A percentile compares a stretch with the other conserved stretches of the same genome.
These are phyloP conservation scores for Serendipita indica DNA, from an alignment of 768 basidiomycete species.

Conservation along the genomic window DNA sequence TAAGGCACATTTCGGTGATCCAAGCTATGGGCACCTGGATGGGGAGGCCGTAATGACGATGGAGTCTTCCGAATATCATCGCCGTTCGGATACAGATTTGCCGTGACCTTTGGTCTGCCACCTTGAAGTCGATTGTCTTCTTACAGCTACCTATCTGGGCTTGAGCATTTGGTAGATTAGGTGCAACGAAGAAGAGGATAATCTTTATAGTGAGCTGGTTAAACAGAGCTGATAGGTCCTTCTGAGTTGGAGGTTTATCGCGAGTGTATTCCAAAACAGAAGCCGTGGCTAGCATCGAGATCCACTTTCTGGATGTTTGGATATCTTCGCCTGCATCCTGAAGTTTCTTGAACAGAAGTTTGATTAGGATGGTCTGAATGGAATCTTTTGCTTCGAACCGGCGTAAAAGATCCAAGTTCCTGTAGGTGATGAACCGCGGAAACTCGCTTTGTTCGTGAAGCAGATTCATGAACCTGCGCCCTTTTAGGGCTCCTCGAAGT, in stretches of 20 bases:
- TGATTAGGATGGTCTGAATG: constrained; percentile 9
- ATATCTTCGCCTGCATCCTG: not conserved
- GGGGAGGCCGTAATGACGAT: not conserved
- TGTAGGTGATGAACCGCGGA: not conserved
- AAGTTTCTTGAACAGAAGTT: not conserved
- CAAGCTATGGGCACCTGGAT: not conserved
- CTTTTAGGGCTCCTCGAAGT: not conserved
- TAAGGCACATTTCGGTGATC: not conserved
- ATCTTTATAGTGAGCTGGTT: constrained; percentile 9
- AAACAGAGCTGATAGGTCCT: constrained; percentile 3
- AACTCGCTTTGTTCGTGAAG: constrained; percentile 8
- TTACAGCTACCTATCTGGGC: not conserved
- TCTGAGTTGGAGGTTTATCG: constrained; percentile 4
- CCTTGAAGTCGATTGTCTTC: not conserved
- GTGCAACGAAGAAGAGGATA: not conserved
- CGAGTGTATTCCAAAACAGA: not conserved
- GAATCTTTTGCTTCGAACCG: constrained; percentile 6
- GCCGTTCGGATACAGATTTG: not conserved
- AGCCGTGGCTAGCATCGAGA: not conserved
- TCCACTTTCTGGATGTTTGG: not conserved
- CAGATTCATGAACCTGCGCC: constrained; percentile 3
- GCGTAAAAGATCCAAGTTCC: not conserved
- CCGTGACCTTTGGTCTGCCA: not conserved
- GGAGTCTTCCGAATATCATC: constrained; percentile 2
- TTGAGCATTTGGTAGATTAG: not conserved